Conservation (phyloP, 176 grass and related monocot genomes). For the Typha latifolia region DNA sequence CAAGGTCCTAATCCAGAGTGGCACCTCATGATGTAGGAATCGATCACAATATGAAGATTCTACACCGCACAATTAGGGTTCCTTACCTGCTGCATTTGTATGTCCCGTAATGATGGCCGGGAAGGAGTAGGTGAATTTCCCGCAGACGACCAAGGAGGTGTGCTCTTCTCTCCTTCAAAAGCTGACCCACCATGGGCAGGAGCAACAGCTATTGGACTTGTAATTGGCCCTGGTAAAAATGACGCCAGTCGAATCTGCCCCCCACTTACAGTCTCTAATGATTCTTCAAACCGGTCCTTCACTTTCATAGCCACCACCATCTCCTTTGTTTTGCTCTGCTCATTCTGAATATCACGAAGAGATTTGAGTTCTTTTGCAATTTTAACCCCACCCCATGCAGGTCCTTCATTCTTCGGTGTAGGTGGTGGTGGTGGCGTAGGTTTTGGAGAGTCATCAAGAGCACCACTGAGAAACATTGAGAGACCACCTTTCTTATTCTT, state of each 20-base stretch:
- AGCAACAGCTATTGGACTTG: constrained; percentile 50
- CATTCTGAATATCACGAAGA: constrained; percentile 86
- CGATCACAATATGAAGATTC: too few species aligned
- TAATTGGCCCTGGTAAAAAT: constrained; percentile 44
- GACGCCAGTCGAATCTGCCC: constrained; percentile 47
- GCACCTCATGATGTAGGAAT: too few species aligned
- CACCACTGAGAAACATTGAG: constrained; percentile 88
- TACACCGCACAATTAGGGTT: too few species aligned
- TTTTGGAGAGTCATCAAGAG: constrained; percentile 82
- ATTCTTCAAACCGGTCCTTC: constrained; percentile 36
- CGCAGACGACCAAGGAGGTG: constrained; percentile 72
- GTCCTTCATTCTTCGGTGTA: constrained; percentile 66
- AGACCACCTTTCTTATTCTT: constrained; percentile 90
- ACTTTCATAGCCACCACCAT: constrained; percentile 16
- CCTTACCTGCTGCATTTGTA: constrained; percentile 94
- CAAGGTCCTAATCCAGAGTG: too few species aligned
- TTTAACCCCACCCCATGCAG: constrained; percentile 88
- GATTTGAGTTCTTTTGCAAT: constrained; percentile 52
- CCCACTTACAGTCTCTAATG: constrained; percentile 26
- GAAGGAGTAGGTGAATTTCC: constrained; percentile 53
- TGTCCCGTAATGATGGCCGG: constrained; percentile 80
- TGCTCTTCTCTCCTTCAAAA: constrained; percentile 69
- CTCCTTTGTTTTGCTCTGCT: constrained; percentile 65
- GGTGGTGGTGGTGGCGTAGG: constrained; percentile 28
- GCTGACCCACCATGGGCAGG: constrained; percentile 22